A percentile compares a stretch with the other conserved stretches of the same genome.
Conservation (phyloP, 495 filamentous ascomycete species). For the Aspergillus olivimuriae region DNA sequence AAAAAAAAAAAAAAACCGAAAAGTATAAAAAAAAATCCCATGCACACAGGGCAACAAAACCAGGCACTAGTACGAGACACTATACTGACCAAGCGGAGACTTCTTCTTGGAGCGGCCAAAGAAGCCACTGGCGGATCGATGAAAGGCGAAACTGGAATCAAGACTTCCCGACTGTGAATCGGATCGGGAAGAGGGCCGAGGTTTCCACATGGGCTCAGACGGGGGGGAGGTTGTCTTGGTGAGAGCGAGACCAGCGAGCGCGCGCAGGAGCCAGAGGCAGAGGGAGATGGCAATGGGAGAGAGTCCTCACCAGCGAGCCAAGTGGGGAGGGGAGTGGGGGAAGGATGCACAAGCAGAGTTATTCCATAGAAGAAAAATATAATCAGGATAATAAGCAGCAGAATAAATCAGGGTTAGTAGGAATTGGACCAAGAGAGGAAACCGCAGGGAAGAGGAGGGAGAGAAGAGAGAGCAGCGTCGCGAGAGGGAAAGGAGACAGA, state of each 20-base stretch:
- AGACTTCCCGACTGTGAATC: conserved; percentile 36
- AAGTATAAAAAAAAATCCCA: conserved; percentile 5
- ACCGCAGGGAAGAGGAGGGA: conserved; percentile 1
- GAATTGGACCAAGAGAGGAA: not conserved
- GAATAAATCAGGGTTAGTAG: conserved; percentile 7
- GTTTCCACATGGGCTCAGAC: conserved; percentile 40
- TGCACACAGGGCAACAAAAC: conserved; percentile 9
- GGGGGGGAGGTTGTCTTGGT: conserved; percentile 14
- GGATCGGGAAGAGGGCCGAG: conserved; percentile 39
- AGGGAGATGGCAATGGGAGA: conserved; percentile 3
- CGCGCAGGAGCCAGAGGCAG: conserved; percentile 9
- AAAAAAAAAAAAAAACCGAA: conserved; percentile 5
- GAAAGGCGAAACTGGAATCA: conserved; percentile 20
- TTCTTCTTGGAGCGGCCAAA: conserved; percentile 38
- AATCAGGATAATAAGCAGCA: conserved; percentile 7
- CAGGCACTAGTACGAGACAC: conserved; percentile 14
- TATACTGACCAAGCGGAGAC: conserved; percentile 29
- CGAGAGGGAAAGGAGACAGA: conserved; percentile 10
- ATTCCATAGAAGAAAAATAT: conserved; percentile 5
- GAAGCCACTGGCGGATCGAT: conserved; percentile 31
- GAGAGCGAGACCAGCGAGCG: too few species aligned
- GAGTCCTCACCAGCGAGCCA: conserved; percentile 10
- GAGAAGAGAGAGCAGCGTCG: conserved; percentile 3
- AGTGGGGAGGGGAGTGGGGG: conserved; percentile 4
- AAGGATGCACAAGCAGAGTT: conserved; percentile 8